Evolutionary conservation across 2,329 filamentous ascomycete genomes (phyloP), one percentile per base, ranked within the genome.

Genomic region (Talaromyces sp.): DNA sequence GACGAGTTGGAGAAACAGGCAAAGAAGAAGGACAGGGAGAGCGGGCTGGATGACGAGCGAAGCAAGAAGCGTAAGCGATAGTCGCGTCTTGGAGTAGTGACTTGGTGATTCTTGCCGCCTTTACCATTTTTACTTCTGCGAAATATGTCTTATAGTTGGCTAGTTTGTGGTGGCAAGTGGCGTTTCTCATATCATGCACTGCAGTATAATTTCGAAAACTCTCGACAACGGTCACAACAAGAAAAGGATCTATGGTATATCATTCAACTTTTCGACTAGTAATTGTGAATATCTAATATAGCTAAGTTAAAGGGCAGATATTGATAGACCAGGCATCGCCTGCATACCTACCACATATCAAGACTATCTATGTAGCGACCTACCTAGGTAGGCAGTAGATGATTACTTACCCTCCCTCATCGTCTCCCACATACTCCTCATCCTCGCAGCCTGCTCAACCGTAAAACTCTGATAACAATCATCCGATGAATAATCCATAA

Each of bases 1-100:
- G 92, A 97, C 70, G 91, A 95, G 74, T 73, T 97, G 60, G 93
- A 97, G 78, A 87, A 87, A 74, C 96, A 96, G 80, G 92, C 84
- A 1, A 82, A 81, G 67, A 81, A 76, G 72, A 84, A 85, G 71
- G 84, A 87, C 65, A 77, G 79, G 62, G 83, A 86, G 63, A 75
- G 74, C 52, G 76, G 76, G 2, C 63, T 78, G 22, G 77, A 81
- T 21, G 82, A 83, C 52, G 80, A 83, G 54, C 77, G 70, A 46
- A 45, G 22, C 43, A 90, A 87, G 78, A 91, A 92, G 76, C 85
- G 89, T 68, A 92, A 93, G 74, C 82, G 87, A 50, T 87, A 63
- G 39, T 8, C 36, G 13, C 7, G 10, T 33, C 21, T 21, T 7
- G 45, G 28, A 5, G 25, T 48, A n/a, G n/a, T 45, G 41, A 21